Percentiles rank a stretch among this genome's conserved stretches.
Conservation (phyloP, 1,284 basidiomycete species). For the Ganoderma lingzhi region DNA sequence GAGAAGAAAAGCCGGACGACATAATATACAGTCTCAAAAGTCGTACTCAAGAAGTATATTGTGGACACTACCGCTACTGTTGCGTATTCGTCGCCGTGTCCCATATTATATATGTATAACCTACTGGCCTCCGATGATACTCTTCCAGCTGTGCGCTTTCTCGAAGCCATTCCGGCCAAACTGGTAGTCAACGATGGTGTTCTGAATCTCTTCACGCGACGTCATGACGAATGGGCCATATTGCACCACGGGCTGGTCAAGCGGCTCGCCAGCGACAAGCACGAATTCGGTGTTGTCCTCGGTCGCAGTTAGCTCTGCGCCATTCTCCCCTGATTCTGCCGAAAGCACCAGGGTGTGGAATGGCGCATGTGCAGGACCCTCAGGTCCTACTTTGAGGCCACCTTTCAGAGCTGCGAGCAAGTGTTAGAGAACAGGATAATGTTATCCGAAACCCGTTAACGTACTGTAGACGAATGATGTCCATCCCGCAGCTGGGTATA, state of each 20-base stretch:
- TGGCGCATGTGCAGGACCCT: constrained; percentile 55
- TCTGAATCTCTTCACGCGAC: constrained; percentile 79
- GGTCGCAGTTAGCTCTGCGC: constrained; percentile 65
- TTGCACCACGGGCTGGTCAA: constrained; percentile 89
- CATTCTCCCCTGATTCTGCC: constrained; percentile 58
- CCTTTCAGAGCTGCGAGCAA: constrained; percentile 69
- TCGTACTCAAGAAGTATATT: constrained; percentile 8
- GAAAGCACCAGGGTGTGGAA: constrained; percentile 88
- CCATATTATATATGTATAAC: background rate
- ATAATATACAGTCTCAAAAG: background rate
- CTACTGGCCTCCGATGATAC: constrained; percentile 67
- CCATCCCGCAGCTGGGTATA: constrained; percentile 71
- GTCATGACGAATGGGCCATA: constrained; percentile 93
- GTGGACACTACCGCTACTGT: background rate
- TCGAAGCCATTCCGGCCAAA: constrained; percentile 89
- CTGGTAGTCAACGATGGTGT: constrained; percentile 88
- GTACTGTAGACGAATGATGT: constrained; percentile 84
- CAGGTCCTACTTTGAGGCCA: constrained; percentile 65
- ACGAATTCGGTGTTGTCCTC: constrained; percentile 75
- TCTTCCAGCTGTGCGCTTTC: constrained; percentile 88
- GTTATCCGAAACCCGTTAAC: constrained; percentile 35
- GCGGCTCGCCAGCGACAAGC: constrained; percentile 87
- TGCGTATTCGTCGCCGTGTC: background rate
- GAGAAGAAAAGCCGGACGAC: constrained; percentile 31
- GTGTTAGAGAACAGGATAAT: background rate